phyloP scores from a whole-genome alignment of 2,329 filamentous ascomycete species.

The Aspergillus persii region DNA sequence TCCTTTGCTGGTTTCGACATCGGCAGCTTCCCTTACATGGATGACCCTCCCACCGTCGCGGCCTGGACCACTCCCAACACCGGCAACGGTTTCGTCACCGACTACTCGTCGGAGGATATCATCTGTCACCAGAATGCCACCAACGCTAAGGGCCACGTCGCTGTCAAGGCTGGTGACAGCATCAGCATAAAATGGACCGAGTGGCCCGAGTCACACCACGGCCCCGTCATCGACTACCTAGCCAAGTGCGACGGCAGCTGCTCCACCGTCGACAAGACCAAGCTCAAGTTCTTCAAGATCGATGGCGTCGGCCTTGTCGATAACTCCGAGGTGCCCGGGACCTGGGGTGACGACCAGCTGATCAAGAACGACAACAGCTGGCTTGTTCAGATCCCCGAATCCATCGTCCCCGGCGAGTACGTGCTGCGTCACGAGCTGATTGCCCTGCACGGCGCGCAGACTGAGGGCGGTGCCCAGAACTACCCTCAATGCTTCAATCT shows the following conservation, averaged over 20 bases:
- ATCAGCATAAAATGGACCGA: slow-evolving; percentile 59
- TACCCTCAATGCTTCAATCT: slow-evolving; percentile 59
- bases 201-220: slow-evolving; percentile 62
- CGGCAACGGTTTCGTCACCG: slow-evolving; percentile 53
- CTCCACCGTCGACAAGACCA: slow-evolving; percentile 48
- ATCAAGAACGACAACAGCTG: slow-evolving; percentile 49
- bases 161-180: slow-evolving; percentile 56
- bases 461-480: slow-evolving; percentile 46
- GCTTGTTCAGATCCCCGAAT: slow-evolving; percentile 45
- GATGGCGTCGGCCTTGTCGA: slow-evolving; percentile 51
- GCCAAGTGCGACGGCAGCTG: slow-evolving; percentile 57
- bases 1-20: slow-evolving; percentile 43
- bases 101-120: slow-evolving; percentile 47
- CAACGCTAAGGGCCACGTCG: slow-evolving; percentile 47
- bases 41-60: slow-evolving; percentile 39
- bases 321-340: slow-evolving; percentile 39
- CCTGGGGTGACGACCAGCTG: slow-evolving; percentile 55
- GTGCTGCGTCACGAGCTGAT: slow-evolving; percentile 54
- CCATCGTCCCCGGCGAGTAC: slow-evolving; percentile 49
- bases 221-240: slow-evolving; percentile 61
- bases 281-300: slow-evolving; percentile 62
- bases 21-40: slow-evolving; percentile 27
- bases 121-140: slow-evolving; percentile 60
- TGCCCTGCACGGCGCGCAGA: slow-evolving; percentile 45
- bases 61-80: slow-evolving; percentile 55